These are phyloP conservation scores for Penicillium olsonii DNA, from an alignment of 2,329 filamentous ascomycete genomes.

Conservation along the genomic window DNA sequence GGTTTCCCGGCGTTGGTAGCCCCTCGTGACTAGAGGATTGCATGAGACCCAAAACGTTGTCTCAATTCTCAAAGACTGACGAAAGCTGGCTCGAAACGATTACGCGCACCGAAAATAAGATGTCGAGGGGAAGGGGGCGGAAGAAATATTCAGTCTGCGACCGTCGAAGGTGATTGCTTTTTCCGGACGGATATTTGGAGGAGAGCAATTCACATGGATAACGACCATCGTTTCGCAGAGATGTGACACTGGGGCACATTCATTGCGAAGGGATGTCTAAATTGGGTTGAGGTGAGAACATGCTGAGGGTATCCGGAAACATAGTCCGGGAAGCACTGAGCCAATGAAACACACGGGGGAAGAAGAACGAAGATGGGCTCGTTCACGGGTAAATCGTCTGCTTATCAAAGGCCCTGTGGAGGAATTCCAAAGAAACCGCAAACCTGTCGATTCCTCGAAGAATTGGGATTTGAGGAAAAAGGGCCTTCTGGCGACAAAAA, in stretches of 20 bases:
- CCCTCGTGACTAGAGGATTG: background rate
- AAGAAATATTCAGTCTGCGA: background rate
- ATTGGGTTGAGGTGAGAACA: background rate
- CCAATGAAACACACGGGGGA: too few species aligned
- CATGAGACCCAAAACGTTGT: background rate
- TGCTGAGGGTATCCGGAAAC: too few species aligned
- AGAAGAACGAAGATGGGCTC: too few species aligned
- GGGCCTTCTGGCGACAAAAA: too few species aligned
- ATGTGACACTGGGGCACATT: background rate
- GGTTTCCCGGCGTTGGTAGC: background rate
- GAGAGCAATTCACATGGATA: background rate
- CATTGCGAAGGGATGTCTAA: background rate
- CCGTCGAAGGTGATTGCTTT: background rate
- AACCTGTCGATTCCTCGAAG: too few species aligned
- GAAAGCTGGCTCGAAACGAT: background rate
- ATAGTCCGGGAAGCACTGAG: too few species aligned
- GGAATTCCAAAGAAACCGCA: too few species aligned
- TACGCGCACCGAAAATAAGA: background rate
- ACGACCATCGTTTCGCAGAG: background rate
- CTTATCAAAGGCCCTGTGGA: too few species aligned
- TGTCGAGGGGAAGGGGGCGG: background rate
- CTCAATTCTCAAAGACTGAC: background rate
- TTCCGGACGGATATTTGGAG: background rate
- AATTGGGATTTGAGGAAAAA: too few species aligned
- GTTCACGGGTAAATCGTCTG: too few species aligned